phyloP scores from a whole-genome alignment of 2,329 filamentous ascomycete species.

The Teratosphaeria destructans region DNA sequence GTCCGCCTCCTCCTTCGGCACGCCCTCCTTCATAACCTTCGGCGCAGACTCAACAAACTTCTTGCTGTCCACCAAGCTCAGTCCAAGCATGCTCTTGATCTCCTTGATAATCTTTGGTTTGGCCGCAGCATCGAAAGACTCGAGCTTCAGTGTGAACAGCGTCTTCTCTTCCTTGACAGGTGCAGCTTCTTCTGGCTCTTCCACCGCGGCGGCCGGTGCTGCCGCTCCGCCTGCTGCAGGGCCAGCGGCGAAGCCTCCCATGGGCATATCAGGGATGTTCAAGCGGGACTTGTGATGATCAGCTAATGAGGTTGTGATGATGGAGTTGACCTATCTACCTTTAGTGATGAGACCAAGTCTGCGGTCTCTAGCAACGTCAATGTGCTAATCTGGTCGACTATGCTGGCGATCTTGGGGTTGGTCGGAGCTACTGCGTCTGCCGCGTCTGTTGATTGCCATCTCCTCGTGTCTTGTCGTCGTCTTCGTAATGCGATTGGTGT shows the following conservation, averaged over 20 bases:
- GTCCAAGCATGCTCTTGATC: slow-evolving; percentile 87
- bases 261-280: slow-evolving; percentile 95
- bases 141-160: slow-evolving; percentile 90
- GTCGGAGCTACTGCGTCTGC: slow-evolving; percentile 29
- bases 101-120: slow-evolving; percentile 99
- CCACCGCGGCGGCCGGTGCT: slow-evolving; percentile 47
- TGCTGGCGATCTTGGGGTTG: slow-evolving; percentile 87
- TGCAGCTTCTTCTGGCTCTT: slow-evolving; percentile 74
- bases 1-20: slow-evolving; percentile 97
- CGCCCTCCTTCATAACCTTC: slow-evolving; percentile 97
- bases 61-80: slow-evolving; percentile 98
- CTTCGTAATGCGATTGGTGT: slow-evolving; percentile 13
- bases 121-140: slow-evolving; percentile 72
- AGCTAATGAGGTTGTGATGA: background rate
- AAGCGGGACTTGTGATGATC: slow-evolving; percentile 58
- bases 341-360: slow-evolving; percentile 85
- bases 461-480: slow-evolving; percentile 40
- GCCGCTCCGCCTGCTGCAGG: slow-evolving; percentile 27
- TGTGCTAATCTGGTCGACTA: slow-evolving; percentile 98
- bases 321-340: slow-evolving; percentile 48
- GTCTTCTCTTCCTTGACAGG: slow-evolving; percentile 89
- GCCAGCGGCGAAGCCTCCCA: slow-evolving; percentile 75
- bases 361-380: slow-evolving; percentile 96
- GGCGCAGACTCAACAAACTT: slow-evolving; percentile 98
- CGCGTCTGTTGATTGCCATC: slow-evolving; percentile 81